Conservation (phyloP, 106 monocot genomes). For the Platanthera guangdongensis region DNA sequence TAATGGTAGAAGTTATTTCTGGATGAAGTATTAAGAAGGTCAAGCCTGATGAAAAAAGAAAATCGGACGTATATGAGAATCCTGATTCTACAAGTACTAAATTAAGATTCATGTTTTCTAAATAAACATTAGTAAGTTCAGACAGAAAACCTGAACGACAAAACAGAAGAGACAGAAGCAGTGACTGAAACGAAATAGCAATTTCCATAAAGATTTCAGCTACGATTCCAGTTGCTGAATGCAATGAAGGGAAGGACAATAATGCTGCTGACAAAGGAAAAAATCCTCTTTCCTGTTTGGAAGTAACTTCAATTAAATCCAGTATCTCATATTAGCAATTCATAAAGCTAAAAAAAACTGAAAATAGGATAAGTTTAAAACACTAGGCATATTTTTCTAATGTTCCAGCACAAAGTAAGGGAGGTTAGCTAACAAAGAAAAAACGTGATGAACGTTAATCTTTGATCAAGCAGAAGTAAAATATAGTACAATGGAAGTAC, state of each 20-base stretch:
- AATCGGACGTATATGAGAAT: neutral
- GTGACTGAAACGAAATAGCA: constrained; percentile 50
- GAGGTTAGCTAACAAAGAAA: neutral
- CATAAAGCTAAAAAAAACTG: neutral
- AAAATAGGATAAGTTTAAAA: neutral
- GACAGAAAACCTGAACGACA: constrained; percentile 75
- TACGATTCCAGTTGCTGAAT: constrained; percentile 30
- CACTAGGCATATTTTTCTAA: neutral
- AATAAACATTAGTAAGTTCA: neutral
- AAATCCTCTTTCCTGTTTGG: constrained; percentile 84
- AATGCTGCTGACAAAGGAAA: constrained; percentile 85
- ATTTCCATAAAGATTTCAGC: constrained; percentile 64
- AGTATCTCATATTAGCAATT: neutral
- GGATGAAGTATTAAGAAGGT: constrained; percentile 70
- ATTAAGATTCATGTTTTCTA: neutral
- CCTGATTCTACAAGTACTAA: neutral
- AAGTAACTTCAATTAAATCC: neutral
- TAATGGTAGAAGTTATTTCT: constrained; percentile 54
- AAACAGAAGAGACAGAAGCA: constrained; percentile 68
- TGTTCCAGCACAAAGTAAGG: neutral
- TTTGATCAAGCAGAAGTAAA: neutral
- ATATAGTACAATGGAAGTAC: neutral
- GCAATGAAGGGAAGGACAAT: constrained; percentile 57
- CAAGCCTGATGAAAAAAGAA: constrained; percentile 50
- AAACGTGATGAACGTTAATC: neutral